Conservation (phyloP, 768 basidiomycete species). For the Suillus ampliporus region DNA sequence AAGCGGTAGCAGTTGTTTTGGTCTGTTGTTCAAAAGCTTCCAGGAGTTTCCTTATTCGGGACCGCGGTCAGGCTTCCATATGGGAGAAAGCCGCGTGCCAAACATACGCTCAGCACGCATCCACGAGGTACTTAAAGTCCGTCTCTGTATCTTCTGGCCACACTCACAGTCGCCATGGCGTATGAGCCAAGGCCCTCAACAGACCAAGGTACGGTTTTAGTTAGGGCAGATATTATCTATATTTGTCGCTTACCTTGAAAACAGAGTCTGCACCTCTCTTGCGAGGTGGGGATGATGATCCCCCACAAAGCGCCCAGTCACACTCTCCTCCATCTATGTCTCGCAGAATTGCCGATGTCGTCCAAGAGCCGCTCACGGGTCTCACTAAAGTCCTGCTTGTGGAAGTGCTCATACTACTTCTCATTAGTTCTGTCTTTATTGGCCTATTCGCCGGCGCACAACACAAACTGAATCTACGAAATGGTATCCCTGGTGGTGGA, state of each 20-base stretch:
- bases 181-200: conserved; percentile 58
- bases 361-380: conserved; percentile 80
- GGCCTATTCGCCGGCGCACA: conserved; percentile 92
- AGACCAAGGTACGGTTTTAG: conserved; percentile 53
- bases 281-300: conserved; percentile 47
- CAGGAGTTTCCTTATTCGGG: not conserved
- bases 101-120: conserved; percentile 35
- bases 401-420: conserved; percentile 74
- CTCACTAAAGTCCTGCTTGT: conserved; percentile 84
- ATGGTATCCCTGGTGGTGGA: conserved; percentile 39
- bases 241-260: conserved; percentile 14
- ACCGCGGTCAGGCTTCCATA: not conserved
- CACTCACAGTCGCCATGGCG: conserved; percentile 51
- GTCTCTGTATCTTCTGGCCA: conserved; percentile 11
- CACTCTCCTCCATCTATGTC: conserved; percentile 43
- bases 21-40: conserved; percentile 22
- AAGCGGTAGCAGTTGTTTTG: too few species aligned
- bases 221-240: not conserved
- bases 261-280: conserved; percentile 73
- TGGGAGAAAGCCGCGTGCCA: conserved; percentile 28
- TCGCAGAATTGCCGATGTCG: conserved; percentile 52
- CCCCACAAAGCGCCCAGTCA: conserved; percentile 26
- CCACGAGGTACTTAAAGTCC: conserved; percentile 34
- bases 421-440: conserved; percentile 87
- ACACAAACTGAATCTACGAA: conserved; percentile 67